Evolutionary conservation across 345 rosid species (phyloP).

Genomic region (Corchorus capsularis): DNA sequence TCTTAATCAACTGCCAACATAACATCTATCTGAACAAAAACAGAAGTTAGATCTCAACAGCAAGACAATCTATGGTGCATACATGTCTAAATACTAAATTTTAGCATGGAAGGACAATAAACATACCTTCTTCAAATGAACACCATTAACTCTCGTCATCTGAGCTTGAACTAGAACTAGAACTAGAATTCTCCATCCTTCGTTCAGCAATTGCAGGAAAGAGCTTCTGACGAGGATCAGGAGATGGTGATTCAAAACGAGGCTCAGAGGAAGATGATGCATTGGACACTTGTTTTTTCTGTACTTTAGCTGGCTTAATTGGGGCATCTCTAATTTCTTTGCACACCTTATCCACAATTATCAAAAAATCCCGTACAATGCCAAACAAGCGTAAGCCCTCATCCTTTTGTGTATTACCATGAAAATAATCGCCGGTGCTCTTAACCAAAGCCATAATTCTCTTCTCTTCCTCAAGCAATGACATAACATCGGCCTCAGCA

Average conservation of each 20-base stretch:
- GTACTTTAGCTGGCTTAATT: slow-evolving; percentile 44
- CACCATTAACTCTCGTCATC: slow-evolving; percentile 49
- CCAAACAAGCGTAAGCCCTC: slow-evolving; percentile 84
- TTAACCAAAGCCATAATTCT: slow-evolving; percentile 84
- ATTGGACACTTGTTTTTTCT: slow-evolving; percentile 50
- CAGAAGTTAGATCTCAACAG: neutral
- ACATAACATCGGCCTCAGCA: slow-evolving; percentile 64
- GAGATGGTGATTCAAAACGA: slow-evolving; percentile 33
- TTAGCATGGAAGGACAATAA: slow-evolving; percentile 14
- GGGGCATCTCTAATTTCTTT: slow-evolving; percentile 75
- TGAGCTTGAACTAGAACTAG: slow-evolving; percentile 48
- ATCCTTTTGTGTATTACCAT: slow-evolving; percentile 90
- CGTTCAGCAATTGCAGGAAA: slow-evolving; percentile 81
- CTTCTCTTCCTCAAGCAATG: slow-evolving; percentile 81
- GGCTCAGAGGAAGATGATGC: slow-evolving; percentile 55
- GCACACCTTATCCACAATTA: slow-evolving; percentile 82
- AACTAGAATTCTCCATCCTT: slow-evolving; percentile 47
- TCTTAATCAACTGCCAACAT: neutral
- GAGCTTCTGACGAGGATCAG: slow-evolving; percentile 59
- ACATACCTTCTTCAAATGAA: slow-evolving; percentile 17
- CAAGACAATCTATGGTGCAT: neutral
- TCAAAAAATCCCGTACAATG: slow-evolving; percentile 80
- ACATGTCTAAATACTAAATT: neutral
- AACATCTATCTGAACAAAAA: neutral
- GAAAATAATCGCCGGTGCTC: slow-evolving; percentile 93